Percentiles rank a stretch among this genome's conserved stretches.
phyloP scores from a whole-genome alignment of 2,329 filamentous ascomycete genomes.

The Beauveria bassiana region DNA sequence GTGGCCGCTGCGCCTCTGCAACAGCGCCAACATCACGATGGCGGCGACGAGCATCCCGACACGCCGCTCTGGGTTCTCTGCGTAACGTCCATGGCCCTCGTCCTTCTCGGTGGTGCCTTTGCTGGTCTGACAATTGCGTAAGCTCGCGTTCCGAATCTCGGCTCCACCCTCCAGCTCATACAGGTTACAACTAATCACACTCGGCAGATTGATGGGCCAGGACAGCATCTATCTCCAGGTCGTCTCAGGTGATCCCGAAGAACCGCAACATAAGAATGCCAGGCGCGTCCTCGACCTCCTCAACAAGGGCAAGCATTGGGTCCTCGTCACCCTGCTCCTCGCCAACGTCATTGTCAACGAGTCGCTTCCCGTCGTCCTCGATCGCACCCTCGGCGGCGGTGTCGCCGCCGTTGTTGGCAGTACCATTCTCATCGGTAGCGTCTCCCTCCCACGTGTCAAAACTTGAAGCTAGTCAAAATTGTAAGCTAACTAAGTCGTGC shows the following conservation, averaged over 20 bases:
- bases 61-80: slow-evolving; percentile 74
- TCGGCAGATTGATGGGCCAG: slow-evolving; percentile 52
- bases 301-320: slow-evolving; percentile 93
- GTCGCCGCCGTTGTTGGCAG: slow-evolving; percentile 91
- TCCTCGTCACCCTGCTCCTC: slow-evolving; percentile 84
- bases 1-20: slow-evolving; percentile 40
- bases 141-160: slow-evolving; percentile 23
- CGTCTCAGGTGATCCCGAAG: slow-evolving; percentile 76
- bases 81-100: slow-evolving; percentile 68
- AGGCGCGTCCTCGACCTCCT: slow-evolving; percentile 71
- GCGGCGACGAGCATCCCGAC: slow-evolving; percentile 41
- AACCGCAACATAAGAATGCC: slow-evolving; percentile 80
- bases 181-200: neutral
- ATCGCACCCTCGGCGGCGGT: slow-evolving; percentile 86
- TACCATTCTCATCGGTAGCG: slow-evolving; percentile 85
- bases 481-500: slow-evolving; percentile 9
- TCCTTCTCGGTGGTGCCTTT: slow-evolving; percentile 85
- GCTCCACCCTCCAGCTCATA: neutral
- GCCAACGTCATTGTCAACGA: slow-evolving; percentile 99
- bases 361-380: slow-evolving; percentile 88
- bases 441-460: neutral
- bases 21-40: slow-evolving; percentile 22
- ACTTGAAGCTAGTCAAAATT: neutral
- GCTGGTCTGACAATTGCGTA: slow-evolving; percentile 86
- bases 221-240: slow-evolving; percentile 98